Evolutionary conservation across 2,329 filamentous ascomycete species (phyloP), one percentile per base, ranked within the genome.

Genomic region (Neonectria hederae): DNA sequence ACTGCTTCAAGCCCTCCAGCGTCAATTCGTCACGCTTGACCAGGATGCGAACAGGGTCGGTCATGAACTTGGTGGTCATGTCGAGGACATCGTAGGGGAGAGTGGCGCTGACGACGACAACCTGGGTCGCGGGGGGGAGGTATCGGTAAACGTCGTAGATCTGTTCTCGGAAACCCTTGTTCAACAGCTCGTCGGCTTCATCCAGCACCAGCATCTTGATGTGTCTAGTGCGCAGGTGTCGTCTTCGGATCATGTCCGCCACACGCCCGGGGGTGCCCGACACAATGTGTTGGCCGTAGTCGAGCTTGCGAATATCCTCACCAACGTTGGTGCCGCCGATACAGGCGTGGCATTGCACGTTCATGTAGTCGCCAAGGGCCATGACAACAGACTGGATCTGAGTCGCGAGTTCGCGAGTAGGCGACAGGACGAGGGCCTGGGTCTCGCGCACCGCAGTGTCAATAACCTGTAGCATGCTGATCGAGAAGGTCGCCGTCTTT

Each of bases 21-120:
- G 96, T 99, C 84, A 99, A 83, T 80, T 99, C 96, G 81, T 98
- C 96, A 90, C 94, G 94, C 89, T 98, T 97, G 79, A 98, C 95
- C 26, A 98, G 87, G 76, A 98, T 97, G 70, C 95, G 92, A 49
- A 97, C 95, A 0, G 95, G 95, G 75, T 98, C 95, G 26, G 93
- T 97, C 96, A 99, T 99, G 87, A 99, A 99, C 81, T 98, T 98
- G 72, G 95, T 98, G 32, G 96, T 99, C 92, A 99, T 97, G 80
- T 98, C 95, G 57, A 99, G 88, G 21, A 99, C 96, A 77, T 99
- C 96, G 84, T 98, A 97, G 49, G 96, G 96, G 35, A 99, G 90
- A 4, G 96, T 99, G 69, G 96, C 96, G 58, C 93, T 97, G 72
- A 99, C 93, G 28, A 99, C 93, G 3, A 98, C 96, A n/a, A 98